Evolutionary conservation across 192 early-diverging fungal species (phyloP).

Genomic region (Chytriomyces hyalinus): DNA sequence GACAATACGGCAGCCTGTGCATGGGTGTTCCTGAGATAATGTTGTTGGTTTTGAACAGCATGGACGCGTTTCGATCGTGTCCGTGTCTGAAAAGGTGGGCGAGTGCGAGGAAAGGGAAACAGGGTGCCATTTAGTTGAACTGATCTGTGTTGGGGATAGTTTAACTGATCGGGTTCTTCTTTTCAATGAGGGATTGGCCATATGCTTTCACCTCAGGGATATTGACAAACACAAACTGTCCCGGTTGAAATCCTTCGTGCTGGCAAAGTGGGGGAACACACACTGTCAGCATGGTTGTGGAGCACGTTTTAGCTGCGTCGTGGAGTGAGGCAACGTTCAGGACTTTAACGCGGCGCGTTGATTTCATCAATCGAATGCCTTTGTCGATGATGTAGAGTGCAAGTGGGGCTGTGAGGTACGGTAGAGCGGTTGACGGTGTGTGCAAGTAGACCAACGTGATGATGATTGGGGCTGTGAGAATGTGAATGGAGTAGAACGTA

Average conservation of each 20-base stretch:
- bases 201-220: slow-evolving; percentile 16
- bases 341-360: neutral
- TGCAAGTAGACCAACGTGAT: slow-evolving; percentile 58
- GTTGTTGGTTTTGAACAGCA: no score
- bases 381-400: slow-evolving; percentile 25
- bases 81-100: no score
- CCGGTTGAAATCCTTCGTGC: slow-evolving; percentile 10
- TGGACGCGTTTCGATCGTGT: no score
- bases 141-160: neutral
- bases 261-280: slow-evolving; percentile 21
- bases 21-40: no score
- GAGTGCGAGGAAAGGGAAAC: slow-evolving; percentile 3
- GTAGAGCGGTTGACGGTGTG: slow-evolving; percentile 40
- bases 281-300: slow-evolving; percentile 17
- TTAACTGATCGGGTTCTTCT: neutral
- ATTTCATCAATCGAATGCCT: slow-evolving; percentile 14
- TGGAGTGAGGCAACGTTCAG: neutral
- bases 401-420: neutral
- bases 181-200: neutral
- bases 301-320: neutral
- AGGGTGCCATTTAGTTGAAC: slow-evolving; percentile 21
- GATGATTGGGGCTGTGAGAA: slow-evolving; percentile 48
- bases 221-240: slow-evolving; percentile 27
- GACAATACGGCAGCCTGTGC: neutral
- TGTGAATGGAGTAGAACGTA: slow-evolving; percentile 55